Evolutionary conservation across 345 rosid species (phyloP), one percentile per base, ranked within the genome.

Genomic region (Syzygium grande): DNA sequence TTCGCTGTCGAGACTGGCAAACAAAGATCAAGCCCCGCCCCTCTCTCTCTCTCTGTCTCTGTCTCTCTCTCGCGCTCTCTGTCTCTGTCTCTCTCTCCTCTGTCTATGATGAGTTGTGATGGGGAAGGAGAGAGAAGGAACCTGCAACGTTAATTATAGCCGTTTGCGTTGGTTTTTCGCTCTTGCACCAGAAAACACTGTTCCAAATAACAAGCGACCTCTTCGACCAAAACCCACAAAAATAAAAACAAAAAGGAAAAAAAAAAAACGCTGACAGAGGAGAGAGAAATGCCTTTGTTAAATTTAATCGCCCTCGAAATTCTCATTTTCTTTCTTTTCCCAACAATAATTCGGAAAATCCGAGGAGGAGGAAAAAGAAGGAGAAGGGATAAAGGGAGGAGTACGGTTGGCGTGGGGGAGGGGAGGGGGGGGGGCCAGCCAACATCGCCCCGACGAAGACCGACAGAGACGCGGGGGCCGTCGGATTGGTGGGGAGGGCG

Each of bases 111-210:
- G 83, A 41, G 61, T 51, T 25, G 29, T 77, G 86, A 65, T 43
- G 56, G 27, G 9, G 68, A 85, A 63, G 59, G 46, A 43, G 46
- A 43, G 46, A 88, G 34, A 79, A 86, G 86, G 86, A 52, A 77
- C 85, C 91, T 88, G 89, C 88, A 88, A 90, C 91, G 91, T 88
- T 90, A 91, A 93, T 94, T 90, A 93, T 92, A 94, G 98, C 96
- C 96, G 96, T 93, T 94, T 90, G 80, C 38, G 90, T 93, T 91
- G 89, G 90, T 86, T 91, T 90, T 89, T 90, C 91, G 90, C 92
- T 87, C 92, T 90, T 83, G 87, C 93, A 89, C 92, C 90, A 56
- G 89, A 89, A 52, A 85, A 52, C 84, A 86, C 41, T 68, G 80
- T 68, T 34, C 80, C 80, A 68, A 68, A 56, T 23, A 9, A 6